Evolutionary conservation across 139 green algal species (phyloP).

Genomic region (Chlamydomonas urium): DNA sequence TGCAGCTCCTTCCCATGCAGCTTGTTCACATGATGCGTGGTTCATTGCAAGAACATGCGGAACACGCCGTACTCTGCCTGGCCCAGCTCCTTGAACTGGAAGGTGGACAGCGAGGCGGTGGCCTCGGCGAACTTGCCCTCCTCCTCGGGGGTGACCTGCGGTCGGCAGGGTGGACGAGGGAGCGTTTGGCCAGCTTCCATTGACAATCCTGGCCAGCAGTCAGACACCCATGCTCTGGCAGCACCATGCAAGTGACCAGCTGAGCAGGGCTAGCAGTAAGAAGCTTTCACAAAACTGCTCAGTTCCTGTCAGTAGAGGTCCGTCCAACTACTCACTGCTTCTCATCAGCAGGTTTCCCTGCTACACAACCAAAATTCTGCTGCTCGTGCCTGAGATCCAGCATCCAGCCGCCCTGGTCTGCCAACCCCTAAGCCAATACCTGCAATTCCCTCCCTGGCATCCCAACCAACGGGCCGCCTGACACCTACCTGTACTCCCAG

Average conservation of each 20-base stretch:
- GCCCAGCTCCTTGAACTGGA: slow-evolving; percentile 60
- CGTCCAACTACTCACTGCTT: background rate
- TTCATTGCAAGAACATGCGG: slow-evolving; percentile 73
- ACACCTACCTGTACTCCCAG: slow-evolving; percentile 12
- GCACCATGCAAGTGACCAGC: background rate
- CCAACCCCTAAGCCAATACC: slow-evolving; percentile 75
- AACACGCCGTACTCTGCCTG: slow-evolving; percentile 64
- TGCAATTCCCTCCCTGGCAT: slow-evolving; percentile 58
- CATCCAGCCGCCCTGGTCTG: slow-evolving; percentile 1
- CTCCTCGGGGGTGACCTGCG: slow-evolving; percentile 55
- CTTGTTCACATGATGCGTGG: too few species aligned
- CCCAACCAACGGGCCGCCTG: slow-evolving; percentile 44
- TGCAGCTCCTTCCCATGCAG: too few species aligned
- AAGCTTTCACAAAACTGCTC: too few species aligned
- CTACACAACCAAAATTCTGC: background rate
- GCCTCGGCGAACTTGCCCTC: slow-evolving; percentile 34
- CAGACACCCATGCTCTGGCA: background rate
- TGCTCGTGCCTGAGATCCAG: background rate
- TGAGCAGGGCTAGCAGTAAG: background rate
- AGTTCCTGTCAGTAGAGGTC: too few species aligned
- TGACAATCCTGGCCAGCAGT: background rate
- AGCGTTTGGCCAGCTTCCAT: background rate
- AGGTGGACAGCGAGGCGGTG: slow-evolving; percentile 36
- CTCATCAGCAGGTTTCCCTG: background rate
- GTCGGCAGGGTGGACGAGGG: background rate